phyloP scores from a whole-genome alignment of 129 eudicot genomes.

The Saposhnikovia divaricata region DNA sequence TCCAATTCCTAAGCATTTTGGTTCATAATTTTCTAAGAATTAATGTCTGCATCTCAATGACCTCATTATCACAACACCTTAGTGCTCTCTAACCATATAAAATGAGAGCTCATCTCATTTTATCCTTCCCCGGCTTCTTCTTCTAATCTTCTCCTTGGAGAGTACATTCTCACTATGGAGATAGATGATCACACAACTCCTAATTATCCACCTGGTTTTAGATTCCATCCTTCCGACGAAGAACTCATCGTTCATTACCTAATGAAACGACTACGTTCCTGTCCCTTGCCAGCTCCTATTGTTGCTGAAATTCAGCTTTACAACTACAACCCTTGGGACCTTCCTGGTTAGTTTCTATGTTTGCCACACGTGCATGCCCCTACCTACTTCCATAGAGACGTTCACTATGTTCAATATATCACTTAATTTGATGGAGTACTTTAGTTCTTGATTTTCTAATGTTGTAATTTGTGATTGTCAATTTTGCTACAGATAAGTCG shows the following conservation, averaged over 20 bases:
- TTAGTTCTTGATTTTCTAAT: no score
- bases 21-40: not conserved
- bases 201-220: slow-evolving; percentile 53
- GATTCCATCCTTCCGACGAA: slow-evolving; percentile 64
- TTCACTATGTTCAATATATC: no score
- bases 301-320: slow-evolving; percentile 57
- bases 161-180: not conserved
- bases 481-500: slow-evolving; percentile 36
- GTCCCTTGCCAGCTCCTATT: slow-evolving; percentile 35
- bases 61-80: not conserved
- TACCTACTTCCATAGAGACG: no score
- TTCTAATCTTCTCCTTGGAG: no score
- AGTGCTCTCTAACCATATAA: not conserved
- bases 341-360: slow-evolving; percentile 37
- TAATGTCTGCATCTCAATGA: not conserved
- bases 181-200: not conserved
- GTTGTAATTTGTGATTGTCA: not conserved
- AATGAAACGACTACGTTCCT: slow-evolving; percentile 32
- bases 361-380: not conserved
- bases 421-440: no score
- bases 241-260: slow-evolving; percentile 53
- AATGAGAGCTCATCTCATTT: not conserved
- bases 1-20: slow-evolving; percentile 8
- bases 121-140: not conserved
- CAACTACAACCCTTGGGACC: slow-evolving; percentile 60